Evolutionary conservation across 495 filamentous ascomycete genomes (phyloP), one percentile per base, ranked within the genome.

Genomic region (Oidiodendron maius): DNA sequence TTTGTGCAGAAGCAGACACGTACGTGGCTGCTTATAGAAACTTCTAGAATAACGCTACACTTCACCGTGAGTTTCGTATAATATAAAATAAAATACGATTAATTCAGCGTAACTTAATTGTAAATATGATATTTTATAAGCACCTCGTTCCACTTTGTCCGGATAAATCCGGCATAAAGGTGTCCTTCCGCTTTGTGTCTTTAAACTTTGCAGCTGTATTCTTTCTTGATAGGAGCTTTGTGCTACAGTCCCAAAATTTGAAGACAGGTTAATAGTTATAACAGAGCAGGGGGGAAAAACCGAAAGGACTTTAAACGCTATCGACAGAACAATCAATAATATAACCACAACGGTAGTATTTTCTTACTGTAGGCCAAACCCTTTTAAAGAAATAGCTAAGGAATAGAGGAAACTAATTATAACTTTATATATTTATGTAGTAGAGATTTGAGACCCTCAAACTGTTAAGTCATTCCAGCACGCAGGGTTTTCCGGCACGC

Each of bases 171-270:
- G 28, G 8, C n/a, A 32, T 32, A 32, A 32, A 32, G 28, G 28
- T n/a, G 8, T 8, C 28, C 28, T 32, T 32, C n/a, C 28, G 28
- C 28, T 32, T n/a, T 32, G 28, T 32, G 28, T 32, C 28, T 32
- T 32, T 8, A n/a, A 8, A 8, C n/a, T n/a, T 8, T 32, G n/a
- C n/a, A n/a, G n/a, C n/a, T n/a, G n/a, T n/a, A n/a, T n/a, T n/a
- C n/a, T n/a, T n/a, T n/a, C n/a, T n/a, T n/a, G n/a, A n/a, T n/a
- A n/a, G n/a, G n/a, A n/a, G n/a, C n/a, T n/a, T n/a, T n/a, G n/a
- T n/a, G 28, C 12, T n/a, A 15, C 59, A 6, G 63, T 30, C 5
- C 34, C 25, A 5, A 53, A 18, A 2, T 39, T 51, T 10, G 23
- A 11, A 13, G 34, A 34, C 4, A 56, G 15, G 4, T n/a, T n/a